Conservation (phyloP, 306 rosid genomes). For the Gastrolobium villosum region DNA sequence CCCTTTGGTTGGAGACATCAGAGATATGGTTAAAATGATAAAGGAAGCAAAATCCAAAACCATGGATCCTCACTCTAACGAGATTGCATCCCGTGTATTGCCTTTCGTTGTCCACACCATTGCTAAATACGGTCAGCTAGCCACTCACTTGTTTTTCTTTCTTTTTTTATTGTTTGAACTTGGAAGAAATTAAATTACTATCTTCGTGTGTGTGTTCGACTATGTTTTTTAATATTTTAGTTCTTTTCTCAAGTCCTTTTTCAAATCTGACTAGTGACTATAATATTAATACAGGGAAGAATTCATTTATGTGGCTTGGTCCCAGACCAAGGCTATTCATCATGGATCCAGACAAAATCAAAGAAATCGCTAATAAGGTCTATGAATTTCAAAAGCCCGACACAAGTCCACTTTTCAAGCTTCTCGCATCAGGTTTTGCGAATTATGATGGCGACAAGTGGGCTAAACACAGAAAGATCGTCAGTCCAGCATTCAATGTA, state of each 20-base stretch:
- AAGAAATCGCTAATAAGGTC: slow-evolving; percentile 48
- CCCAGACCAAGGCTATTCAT: slow-evolving; percentile 53
- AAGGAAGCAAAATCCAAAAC: slow-evolving; percentile 52
- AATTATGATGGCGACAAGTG: slow-evolving; percentile 58
- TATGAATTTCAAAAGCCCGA: slow-evolving; percentile 56
- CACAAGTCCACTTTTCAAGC: slow-evolving; percentile 52
- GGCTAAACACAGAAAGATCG: slow-evolving; percentile 58
- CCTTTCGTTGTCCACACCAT: slow-evolving; percentile 55
- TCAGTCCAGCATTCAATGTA: slow-evolving; percentile 53
- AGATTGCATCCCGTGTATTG: slow-evolving; percentile 55
- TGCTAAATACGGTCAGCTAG: slow-evolving; percentile 50
- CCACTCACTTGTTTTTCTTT: background rate
- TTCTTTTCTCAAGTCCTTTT: background rate
- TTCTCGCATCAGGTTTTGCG: slow-evolving; percentile 55
- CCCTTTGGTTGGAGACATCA: slow-evolving; percentile 49
- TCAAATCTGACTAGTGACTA: background rate
- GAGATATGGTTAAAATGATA: slow-evolving; percentile 55
- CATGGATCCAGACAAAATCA: slow-evolving; percentile 54
- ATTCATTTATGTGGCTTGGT: slow-evolving; percentile 59
- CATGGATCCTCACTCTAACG: slow-evolving; percentile 52
- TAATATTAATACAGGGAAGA: slow-evolving; percentile 42
- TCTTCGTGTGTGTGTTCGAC: background rate
- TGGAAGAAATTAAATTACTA: background rate
- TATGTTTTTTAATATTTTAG: too few species aligned
- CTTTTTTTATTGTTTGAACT: background rate